phyloP scores from a whole-genome alignment of 164 flowering plant species.

The Euptelea pleiosperma region DNA sequence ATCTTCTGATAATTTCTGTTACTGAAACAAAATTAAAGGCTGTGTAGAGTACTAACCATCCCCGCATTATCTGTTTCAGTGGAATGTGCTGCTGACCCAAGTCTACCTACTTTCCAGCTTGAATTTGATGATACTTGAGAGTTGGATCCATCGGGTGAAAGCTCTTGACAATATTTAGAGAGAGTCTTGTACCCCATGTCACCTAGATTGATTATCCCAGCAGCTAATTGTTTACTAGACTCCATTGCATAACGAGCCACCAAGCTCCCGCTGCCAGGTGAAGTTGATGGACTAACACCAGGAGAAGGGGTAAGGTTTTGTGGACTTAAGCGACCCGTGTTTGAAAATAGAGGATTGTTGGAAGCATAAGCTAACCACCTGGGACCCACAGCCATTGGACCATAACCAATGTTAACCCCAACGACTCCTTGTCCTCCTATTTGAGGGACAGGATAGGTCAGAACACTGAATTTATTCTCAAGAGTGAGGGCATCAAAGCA shows the following conservation, averaged over 20 bases:
- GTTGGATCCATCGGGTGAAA: constrained; percentile 73
- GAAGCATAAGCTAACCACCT: constrained; percentile 98
- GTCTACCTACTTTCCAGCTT: constrained; percentile 66
- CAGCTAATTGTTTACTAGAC: constrained; percentile 91
- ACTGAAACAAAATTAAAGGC: background rate
- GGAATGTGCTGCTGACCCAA: constrained; percentile 38
- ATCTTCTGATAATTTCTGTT: too few relatives aligned
- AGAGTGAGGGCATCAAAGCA: constrained; percentile 94
- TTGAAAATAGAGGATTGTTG: constrained; percentile 59
- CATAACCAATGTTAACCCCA: constrained; percentile 81
- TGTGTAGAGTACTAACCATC: constrained; percentile 47
- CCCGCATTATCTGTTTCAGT: constrained; percentile 76
- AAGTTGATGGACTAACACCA: constrained; percentile 90
- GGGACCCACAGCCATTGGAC: constrained; percentile 94
- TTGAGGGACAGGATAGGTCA: constrained; percentile 81
- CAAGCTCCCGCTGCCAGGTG: constrained; percentile 70
- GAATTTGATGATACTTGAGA: constrained; percentile 72
- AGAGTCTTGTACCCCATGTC: constrained; percentile 90
- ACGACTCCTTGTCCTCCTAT: constrained; percentile 54
- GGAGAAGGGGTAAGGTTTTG: constrained; percentile 79
- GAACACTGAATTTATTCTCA: constrained; percentile 83
- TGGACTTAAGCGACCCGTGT: constrained; percentile 82
- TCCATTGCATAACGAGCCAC: constrained; percentile 96
- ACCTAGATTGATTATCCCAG: constrained; percentile 77
- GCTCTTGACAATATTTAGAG: constrained; percentile 81